Base-by-base conservation (phyloP, 2,329 filamentous ascomycete species). In the Cladosporium sp. region DNA sequence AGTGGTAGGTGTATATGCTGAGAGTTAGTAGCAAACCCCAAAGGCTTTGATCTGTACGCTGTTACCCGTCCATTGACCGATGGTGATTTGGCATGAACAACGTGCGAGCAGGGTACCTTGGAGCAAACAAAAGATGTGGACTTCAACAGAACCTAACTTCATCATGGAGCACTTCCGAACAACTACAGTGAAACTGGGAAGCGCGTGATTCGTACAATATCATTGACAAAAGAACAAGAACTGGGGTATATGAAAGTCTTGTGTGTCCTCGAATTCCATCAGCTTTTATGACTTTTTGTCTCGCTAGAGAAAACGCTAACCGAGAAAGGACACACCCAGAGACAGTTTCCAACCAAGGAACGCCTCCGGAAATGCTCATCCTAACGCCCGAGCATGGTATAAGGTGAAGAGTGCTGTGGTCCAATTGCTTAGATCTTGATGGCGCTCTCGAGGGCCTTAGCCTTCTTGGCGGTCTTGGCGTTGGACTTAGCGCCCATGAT, bases 401-500 rank as follows among this genome's bases (percentile, higher is more conserved):
- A 56, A 55, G 35, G n/a, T 55, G 26, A 56, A 63, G 61, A 46
- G 26, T 55, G 49, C 35, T 35, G 35, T 31, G n/a, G 44, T 56
- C 61, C 52, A 63, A 46, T 29, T 59, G 61, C 33, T 71, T 96
- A 99, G 85, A 99, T 96, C 91, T 98, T 98, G 88, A 97, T 93
- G 80, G 95, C 93, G 79, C 83, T 84, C 84, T 98, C 95, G 71
- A 95, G 79, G 79, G 93, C 93, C 91, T 97, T 97, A 84, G 90
- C 88, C 87, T 92, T 92, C 91, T 97, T 97, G 82, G 88, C 86
- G 78, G 85, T 84, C 76, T 85, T 83, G 71, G 87, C 88, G 73
- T 88, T 88, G 79, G 95, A 93, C 92, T 99, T 99, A 81, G 89
- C 86, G 78, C 95, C 89, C 93, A 99, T 97, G 86, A 99, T 97